A percentile compares a stretch with the other conserved stretches of the same genome.
These are phyloP conservation scores for Talaromyces sp. DNA, from an alignment of 2,329 filamentous ascomycete species.

Conservation along the genomic window DNA sequence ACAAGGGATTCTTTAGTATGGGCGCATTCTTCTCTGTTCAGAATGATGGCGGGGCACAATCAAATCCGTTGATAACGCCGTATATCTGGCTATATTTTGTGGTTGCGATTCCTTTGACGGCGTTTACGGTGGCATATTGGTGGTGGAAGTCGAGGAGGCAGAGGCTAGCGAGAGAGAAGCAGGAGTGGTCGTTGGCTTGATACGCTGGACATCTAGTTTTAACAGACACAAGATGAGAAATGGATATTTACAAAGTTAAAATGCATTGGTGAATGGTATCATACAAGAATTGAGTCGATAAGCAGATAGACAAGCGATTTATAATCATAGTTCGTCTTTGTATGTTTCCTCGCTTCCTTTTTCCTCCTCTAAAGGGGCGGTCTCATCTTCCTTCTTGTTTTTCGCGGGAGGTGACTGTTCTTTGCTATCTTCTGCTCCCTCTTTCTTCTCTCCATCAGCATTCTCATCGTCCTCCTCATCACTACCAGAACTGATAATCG, in stretches of 20 bases:
- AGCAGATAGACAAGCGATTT: background rate
- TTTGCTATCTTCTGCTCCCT: background rate
- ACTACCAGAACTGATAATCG: slow-evolving; percentile 63
- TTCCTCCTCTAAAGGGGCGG: slow-evolving; percentile 25
- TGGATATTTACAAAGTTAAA: background rate
- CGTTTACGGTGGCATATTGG: slow-evolving; percentile 1
- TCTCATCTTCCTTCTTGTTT: slow-evolving; percentile 21
- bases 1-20: slow-evolving; percentile 1
- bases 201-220: background rate
- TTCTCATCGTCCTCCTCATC: slow-evolving; percentile 39
- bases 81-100: slow-evolving; percentile 6
- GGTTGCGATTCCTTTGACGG: background rate
- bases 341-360: slow-evolving; percentile 26
- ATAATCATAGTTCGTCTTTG: slow-evolving; percentile 21
- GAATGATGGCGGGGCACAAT: background rate
- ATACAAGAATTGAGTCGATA: background rate
- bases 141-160: slow-evolving; percentile 4
- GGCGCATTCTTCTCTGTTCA: background rate
- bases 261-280: slow-evolving; percentile 3
- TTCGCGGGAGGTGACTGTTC: slow-evolving; percentile 9
- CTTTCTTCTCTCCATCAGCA: background rate
- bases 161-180: background rate
- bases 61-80: background rate
- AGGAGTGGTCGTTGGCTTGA: background rate
- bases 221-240: background rate